Percentiles rank a stretch among this genome's conserved stretches.
Conservation (phyloP, 225 moss, liverwort and hornwort species). For the Antitrichia curtipendula region DNA sequence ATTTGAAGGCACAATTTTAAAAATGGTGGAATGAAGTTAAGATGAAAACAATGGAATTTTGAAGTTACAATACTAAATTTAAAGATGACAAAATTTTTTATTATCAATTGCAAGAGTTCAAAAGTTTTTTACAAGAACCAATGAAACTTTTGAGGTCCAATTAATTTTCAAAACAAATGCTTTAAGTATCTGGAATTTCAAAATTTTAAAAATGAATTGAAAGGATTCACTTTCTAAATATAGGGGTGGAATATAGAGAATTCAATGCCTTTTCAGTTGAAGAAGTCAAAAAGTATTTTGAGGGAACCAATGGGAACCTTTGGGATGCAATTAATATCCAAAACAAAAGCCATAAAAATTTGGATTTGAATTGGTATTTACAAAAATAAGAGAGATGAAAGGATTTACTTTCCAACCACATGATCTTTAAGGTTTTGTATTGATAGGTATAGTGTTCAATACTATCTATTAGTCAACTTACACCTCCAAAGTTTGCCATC, state of each 20-base stretch:
- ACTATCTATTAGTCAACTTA: not conserved
- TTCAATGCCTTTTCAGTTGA: not conserved
- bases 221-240: no score
- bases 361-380: no score
- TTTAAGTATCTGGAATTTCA: no score
- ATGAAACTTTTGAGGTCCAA: no score
- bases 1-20: not conserved
- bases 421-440: not conserved
- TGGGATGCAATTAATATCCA: not conserved
- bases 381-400: no score
- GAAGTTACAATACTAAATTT: not conserved
- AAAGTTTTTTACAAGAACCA: no score
- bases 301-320: accelerated
- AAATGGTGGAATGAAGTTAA: no score
- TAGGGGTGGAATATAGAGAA: no score
- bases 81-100: accelerated
- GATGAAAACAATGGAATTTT: not conserved
- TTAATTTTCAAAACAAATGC: no score
- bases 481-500: no score
- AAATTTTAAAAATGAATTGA: no score
- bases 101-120: no score
- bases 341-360: not conserved
- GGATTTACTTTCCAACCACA: not conserved
- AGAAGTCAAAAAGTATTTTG: accelerated
- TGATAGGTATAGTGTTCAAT: not conserved